These are phyloP conservation scores for Arabidopsis thaliana DNA, from an alignment of 345 rosid species.

Conservation along the genomic window TAIR10.1 NC_003074.8:1282501-1283000, in stretches of 20 bases:
- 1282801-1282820: neutral
- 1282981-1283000: constrained; percentile 53
- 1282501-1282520: neutral
- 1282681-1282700: no score
- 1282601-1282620: neutral
- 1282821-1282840: neutral
- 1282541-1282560: neutral
- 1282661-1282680: neutral
- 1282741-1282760: no score
- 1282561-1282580: neutral
- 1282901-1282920: neutral
- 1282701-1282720: no score
- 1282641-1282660: neutral
- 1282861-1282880: neutral
- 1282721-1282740: no score
- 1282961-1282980: constrained; percentile 48
- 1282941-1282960: constrained; percentile 47
- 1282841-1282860: neutral
- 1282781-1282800: neutral
- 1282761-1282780: no score
- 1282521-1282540: neutral
- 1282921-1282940: neutral
- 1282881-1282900: neutral
- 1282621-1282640: neutral
- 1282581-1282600: neutral